Evolutionary conservation across 78 protist genomes (phyloP), one percentile per base, ranked within the genome.

Genomic region (Polysphondylium violaceum): DNA sequence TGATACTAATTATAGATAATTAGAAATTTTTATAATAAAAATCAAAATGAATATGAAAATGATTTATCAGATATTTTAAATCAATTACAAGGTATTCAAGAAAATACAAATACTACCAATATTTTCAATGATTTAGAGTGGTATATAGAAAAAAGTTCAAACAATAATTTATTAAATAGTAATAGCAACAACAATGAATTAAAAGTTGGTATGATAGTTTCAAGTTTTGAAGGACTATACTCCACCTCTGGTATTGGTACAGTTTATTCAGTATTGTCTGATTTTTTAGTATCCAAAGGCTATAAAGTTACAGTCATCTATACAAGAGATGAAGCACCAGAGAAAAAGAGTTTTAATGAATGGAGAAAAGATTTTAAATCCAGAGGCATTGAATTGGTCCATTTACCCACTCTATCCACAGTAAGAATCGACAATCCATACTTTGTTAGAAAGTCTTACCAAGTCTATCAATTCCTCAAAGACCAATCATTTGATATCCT

Each of bases 241-340:
- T 83, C 91, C 38, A 83, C 91, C 7, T 83, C 91, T 3, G 91
- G 91, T 69, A 83, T 83, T 69, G 91, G 91, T 59, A 83, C 91
- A 43, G 77, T 83, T 3, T 83, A 83, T 58, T 83, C 91, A 0
- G 69, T 83, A 36, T 44, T 83, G 0, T 60, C 91, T 17, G 91
- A 83, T 38, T 83, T 69, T 43, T 23, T 83, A 12, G 79, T 69
- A 17, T 19, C n/a, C 8, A 41, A 47, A 5, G 91, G 91, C 0
- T 74, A 69, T 33, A 36, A 83, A 29, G 91, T 83, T 3, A 83
- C 91, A 0, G 73, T 83, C 21, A 47, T 83, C 7, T 83, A 83
- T 58, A 71, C 91, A 11, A 51, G 91, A 55, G 91, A 83, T 43
- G 91, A 83, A 16, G 44, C 79, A 25, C 75, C 91, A 0, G 91